Evolutionary conservation across 176 grass and related monocot genomes (phyloP).

Genomic region (Lolium perenne): DNA sequence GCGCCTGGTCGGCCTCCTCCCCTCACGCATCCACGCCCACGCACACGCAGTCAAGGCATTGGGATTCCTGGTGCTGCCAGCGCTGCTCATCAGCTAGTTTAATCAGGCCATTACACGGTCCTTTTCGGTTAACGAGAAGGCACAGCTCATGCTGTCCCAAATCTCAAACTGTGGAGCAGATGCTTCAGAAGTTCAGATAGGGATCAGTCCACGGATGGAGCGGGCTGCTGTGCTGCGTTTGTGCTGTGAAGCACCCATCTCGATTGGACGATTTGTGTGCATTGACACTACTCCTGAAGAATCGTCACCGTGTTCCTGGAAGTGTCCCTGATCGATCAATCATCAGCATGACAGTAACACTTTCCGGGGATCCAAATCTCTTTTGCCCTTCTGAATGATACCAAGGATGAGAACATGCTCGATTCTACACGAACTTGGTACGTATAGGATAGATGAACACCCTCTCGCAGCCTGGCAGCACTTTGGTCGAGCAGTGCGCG

Average conservation of each 20-base stretch:
- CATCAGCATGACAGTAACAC: background rate
- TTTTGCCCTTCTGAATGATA: background rate
- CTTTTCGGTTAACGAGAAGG: slow-evolving; percentile 12
- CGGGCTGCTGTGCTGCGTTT: background rate
- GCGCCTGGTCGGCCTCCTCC: slow-evolving; percentile 48
- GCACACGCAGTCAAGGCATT: slow-evolving; percentile 53
- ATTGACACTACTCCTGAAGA: background rate
- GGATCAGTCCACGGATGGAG: background rate
- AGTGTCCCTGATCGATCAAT: background rate
- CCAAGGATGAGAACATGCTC: background rate
- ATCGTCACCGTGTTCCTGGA: background rate
- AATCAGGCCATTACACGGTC: background rate
- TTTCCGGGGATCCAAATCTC: background rate
- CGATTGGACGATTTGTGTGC: slow-evolving; percentile 13
- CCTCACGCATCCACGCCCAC: background rate
- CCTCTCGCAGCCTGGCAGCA: background rate
- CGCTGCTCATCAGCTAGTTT: slow-evolving; percentile 43
- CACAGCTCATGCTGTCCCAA: slow-evolving; percentile 43
- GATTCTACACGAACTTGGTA: slow-evolving; percentile 9
- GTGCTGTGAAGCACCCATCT: background rate
- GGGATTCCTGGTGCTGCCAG: slow-evolving; percentile 54
- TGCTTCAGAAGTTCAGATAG: slow-evolving; percentile 16
- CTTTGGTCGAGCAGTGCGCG: background rate
- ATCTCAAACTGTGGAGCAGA: background rate
- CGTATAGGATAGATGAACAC: background rate